Evolutionary conservation across 495 filamentous ascomycete species (phyloP), one percentile per base, ranked within the genome.

Genomic region (Trichoderma erinaceum): DNA sequence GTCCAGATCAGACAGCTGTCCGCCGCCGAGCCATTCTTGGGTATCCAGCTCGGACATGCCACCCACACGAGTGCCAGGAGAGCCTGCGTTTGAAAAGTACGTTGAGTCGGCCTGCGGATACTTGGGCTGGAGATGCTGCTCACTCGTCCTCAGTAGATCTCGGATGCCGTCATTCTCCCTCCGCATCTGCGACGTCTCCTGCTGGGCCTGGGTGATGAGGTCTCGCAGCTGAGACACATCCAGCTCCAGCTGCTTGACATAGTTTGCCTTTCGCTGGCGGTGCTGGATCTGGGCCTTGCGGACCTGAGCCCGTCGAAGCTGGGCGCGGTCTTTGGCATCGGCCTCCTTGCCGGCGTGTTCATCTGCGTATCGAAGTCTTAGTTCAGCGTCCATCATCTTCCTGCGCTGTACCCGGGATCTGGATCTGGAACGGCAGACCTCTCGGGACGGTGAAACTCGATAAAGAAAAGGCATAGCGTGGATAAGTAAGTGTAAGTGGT

Each of bases 211-310:
- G 41, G 74, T 73, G 69, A 85, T 83, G 72, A 79, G 69, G 32
- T 82, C 78, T 12, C 83, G 78, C 27, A 81, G 71, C 41, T 74
- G 70, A 21, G 75, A 75, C 2, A 82, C 71, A 65, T 84, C 82
- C 70, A 75, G 73, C 77, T 85, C 83, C 41, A 84, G 78, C 71
- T 80, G 71, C 69, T 79, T 80, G 67, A 82, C 76, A 71, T 84
- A 81, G 73, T 84, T 81, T 27, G 78, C 78, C 70, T 85, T 84
- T 38, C 81, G 78, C 70, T 84, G 79, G 6, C 82, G 80, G 69
- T 85, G 83, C 69, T 82, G 79, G 58, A 77, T 79, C 72, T 85
- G 83, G 2, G 83, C 82, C 67, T 78, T 81, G 27, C 81, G 72
- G 63, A 85, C 83, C 64, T 85, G 83, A 8, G 77, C 77, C 8